These are phyloP conservation scores for Botryococcus braunii DNA, from an alignment of 163 green algal genomes.

Conservation along the genomic window DNA sequence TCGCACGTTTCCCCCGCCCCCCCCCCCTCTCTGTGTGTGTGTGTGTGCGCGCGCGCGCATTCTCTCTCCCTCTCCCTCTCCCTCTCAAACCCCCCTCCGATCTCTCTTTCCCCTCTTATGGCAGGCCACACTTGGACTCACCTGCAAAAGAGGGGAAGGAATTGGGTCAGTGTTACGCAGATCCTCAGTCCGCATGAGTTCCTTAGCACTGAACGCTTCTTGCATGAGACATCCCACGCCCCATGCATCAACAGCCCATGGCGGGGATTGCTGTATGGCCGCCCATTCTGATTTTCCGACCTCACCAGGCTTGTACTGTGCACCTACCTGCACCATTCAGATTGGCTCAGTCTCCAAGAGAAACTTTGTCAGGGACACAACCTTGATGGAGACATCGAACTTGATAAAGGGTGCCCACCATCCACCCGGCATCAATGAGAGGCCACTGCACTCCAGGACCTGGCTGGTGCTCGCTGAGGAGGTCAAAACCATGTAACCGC, in stretches of 20 bases:
- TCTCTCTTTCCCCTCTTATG: no score
- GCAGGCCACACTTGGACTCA: no score
- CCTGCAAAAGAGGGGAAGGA: constrained; percentile 63
- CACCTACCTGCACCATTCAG: no score
- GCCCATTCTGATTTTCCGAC: constrained; percentile 22
- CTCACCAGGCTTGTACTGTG: no score
- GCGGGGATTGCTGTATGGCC: constrained; percentile 51
- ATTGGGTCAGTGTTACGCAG: constrained; percentile 74
- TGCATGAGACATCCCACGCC: constrained; percentile 95
- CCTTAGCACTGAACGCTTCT: constrained; percentile 67
- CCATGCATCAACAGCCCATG: constrained; percentile 94
- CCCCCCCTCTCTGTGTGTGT: no score
- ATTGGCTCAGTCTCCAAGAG: no score
- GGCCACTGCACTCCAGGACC: constrained; percentile 31
- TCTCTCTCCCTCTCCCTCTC: no score
- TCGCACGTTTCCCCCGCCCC: no score
- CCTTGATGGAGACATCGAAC: no score
- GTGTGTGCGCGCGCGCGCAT: no score
- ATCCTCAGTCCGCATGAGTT: constrained; percentile 57
- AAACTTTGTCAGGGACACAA: no score
- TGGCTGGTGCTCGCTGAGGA: constrained; percentile 67
- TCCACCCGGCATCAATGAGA: constrained; percentile 43
- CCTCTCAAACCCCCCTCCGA: no score
- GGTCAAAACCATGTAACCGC: constrained; percentile 89
- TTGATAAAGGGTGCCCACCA: constrained; percentile 81